Conservation (phyloP, 345 rosid species). For the Eucalyptus guilfoylei region DNA sequence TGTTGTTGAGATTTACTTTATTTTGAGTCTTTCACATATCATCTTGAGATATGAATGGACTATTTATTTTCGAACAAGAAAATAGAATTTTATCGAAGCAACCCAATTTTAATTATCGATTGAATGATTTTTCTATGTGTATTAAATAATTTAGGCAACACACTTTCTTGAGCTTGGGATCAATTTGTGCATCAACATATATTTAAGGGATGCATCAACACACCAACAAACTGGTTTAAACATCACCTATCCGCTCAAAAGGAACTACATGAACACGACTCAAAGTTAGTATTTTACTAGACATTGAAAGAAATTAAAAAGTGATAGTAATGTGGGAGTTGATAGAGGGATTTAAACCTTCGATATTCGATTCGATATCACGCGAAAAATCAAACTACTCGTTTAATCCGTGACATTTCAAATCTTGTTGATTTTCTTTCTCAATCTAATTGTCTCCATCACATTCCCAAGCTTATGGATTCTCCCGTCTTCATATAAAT, state of each 20-base stretch:
- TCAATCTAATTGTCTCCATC: no score
- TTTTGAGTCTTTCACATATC: no score
- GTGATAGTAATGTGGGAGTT: background rate
- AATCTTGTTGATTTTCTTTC: background rate
- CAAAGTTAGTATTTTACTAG: background rate
- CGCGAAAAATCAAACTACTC: no score
- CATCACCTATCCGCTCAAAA: background rate
- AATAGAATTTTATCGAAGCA: no score
- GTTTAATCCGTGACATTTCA: no score
- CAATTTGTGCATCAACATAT: background rate
- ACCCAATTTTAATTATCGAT: accelerated
- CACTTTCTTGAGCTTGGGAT: background rate
- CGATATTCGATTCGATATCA: no score
- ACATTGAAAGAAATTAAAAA: no score
- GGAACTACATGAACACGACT: background rate
- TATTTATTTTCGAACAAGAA: no score
- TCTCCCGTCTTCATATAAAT: background rate
- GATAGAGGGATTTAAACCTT: background rate
- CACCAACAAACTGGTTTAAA: background rate
- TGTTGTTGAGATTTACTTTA: no score
- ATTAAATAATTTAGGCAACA: no score
- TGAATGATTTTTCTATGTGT: no score
- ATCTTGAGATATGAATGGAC: no score
- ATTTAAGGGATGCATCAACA: background rate
- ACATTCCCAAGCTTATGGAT: background rate